Evolutionary conservation across 805 yeast species (phyloP), one percentile per base, ranked within the genome.

Genomic region (Yarrowia sp.): DNA sequence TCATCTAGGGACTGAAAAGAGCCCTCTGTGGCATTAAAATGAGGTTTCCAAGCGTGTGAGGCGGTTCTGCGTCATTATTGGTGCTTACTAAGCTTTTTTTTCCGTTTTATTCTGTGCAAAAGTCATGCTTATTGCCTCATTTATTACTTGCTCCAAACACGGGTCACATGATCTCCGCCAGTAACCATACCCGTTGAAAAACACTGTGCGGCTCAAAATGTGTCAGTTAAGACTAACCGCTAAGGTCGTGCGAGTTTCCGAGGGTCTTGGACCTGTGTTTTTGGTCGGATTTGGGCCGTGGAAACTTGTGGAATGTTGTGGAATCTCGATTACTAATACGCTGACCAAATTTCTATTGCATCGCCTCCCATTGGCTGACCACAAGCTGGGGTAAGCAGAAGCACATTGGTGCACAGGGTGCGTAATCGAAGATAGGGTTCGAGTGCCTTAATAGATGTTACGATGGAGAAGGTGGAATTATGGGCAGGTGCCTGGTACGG

Each of bases 161-260:
- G 38, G 38, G n/a, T 47, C 53, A 47, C 38, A 33, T 47, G 53
- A 47, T 30, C 38, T 20, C 52, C 52, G 52, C 34, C 52, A 46
- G 34, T 24, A 20, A 46, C 52, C 52, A 24, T 24, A 24, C 30
- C 30, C 34, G 36, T 4, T 46, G 13, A 3, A 46, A 24, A 24
- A 7, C 36, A 15, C 4, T 8, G 19, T 50, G 55, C 55, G 55
- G 55, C 55, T 50, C 13, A 17, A n/a, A 30, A 20, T 24, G 8
- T 2, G 38, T 30, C 24, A 5, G 6, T 2, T 6, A 14, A 52
- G 33, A 15, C 58, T 52, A 52, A 52, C 58, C 34, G 58, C 10
- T 2, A 34, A 33, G 40, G 55, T 17, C 24, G 55, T n/a, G 55
- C 40, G 55, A 50, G 34, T 52, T 13, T 19, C 3, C n/a, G 12